A percentile compares a stretch with the other conserved stretches of the same genome.
phyloP scores from a whole-genome alignment of 2,329 filamentous ascomycete genomes.

The Aspergillus niger region DNA sequence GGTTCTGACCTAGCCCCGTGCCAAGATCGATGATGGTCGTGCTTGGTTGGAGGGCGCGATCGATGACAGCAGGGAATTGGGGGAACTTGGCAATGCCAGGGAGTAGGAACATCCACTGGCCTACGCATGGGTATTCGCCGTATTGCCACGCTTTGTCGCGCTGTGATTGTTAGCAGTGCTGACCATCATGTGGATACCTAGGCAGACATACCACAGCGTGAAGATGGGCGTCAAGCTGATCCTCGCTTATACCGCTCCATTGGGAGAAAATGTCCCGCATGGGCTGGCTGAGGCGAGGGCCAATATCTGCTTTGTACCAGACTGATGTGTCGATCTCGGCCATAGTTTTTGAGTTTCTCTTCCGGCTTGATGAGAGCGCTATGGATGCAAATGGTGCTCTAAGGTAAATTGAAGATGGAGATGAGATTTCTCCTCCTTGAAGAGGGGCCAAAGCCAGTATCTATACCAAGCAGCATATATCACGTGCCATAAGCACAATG shows the following conservation, averaged over 20 bases:
- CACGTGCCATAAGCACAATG: no score
- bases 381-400: no score
- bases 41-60: neutral
- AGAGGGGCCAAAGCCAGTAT: no score
- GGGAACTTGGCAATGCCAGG: neutral
- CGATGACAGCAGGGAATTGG: neutral
- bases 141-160: slow-evolving; percentile 6
- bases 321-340: slow-evolving; percentile 2
- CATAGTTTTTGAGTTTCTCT: neutral
- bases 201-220: neutral
- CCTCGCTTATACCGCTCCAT: slow-evolving; percentile 2
- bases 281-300: neutral
- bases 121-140: slow-evolving; percentile 8
- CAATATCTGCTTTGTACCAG: slow-evolving; percentile 3
- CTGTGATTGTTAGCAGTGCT: neutral
- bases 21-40: slow-evolving; percentile 1
- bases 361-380: no score
- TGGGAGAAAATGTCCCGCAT: neutral
- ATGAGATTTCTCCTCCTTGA: no score
- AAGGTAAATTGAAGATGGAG: no score
- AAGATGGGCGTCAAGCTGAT: neutral
- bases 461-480: no score
- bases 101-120: slow-evolving; percentile 5
- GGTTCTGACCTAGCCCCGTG: neutral
- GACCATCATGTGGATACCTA: no score